Evolutionary conservation across 108 stramenopile species (phyloP), one percentile per base, ranked within the genome.

Genomic region (Cyclotella choctawhatcheeana): DNA sequence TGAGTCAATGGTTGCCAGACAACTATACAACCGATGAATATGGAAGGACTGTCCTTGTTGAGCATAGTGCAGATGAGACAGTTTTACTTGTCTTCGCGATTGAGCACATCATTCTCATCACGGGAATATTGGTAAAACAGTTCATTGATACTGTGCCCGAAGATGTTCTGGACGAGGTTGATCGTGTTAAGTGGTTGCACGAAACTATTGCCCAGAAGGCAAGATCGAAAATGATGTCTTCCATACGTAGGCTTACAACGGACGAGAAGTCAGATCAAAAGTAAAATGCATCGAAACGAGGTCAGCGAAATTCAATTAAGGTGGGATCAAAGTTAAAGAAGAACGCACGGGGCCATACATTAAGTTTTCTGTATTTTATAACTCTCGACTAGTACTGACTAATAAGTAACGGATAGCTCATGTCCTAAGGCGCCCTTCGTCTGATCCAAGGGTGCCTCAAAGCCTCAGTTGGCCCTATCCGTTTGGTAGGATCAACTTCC

Each of bases 11-110:
- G 69, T 25, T 95, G 63, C 93, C 93, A 13, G 22, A 61, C n/a
- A 78, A 82, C 74, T 95, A 87, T 50, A 56, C 73, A 8, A 80
- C 69, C 8, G 77, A 80, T 33, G 43, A 55, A 30, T 79, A 71
- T n/a, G 83, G 83, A 47, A 62, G 72, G 25, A 66, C 80, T 1
- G 32, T 54, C 10, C 58, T 92, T 58, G 84, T 58, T 5, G 75
- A 77, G 25, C 88, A 82, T 30, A 81, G 77, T 63, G 89, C 88
- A 10, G 84, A 88, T 76, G 74, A 89, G 44, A 84, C 82, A 0
- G 83, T 94, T n/a, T 76, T 89, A 0, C 53, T 91, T 29, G 88
- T 91, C 50, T 92, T 94, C 67, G 88, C 82, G 1, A 67, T 92
- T 31, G 93, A 94, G 64, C 85, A 89, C 44, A 17, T 80, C 10